Evolutionary conservation across 2,329 filamentous ascomycete genomes (phyloP).

Genomic region (Fusarium lateritium): DNA sequence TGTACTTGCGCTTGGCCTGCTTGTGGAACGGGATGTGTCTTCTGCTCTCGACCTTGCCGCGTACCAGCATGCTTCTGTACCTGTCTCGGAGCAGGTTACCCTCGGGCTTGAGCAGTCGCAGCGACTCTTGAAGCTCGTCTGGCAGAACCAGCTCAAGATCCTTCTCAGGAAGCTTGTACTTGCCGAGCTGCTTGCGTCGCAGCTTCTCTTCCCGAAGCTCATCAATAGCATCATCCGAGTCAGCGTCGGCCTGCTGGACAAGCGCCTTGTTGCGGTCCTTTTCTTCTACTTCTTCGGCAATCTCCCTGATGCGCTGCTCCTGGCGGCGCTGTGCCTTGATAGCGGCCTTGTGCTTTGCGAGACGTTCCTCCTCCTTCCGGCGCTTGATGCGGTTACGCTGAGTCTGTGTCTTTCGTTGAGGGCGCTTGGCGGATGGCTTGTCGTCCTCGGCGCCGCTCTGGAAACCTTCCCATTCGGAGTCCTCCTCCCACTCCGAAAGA

Average conservation of each 20-base stretch:
- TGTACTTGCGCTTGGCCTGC: slow-evolving; percentile 84
- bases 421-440: slow-evolving; percentile 75
- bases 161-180: slow-evolving; percentile 81
- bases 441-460: slow-evolving; percentile 84
- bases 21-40: slow-evolving; percentile 84
- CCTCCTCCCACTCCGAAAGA: slow-evolving; percentile 82
- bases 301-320: slow-evolving; percentile 77
- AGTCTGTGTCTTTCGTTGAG: slow-evolving; percentile 85
- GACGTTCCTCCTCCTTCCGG: slow-evolving; percentile 87
- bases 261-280: slow-evolving; percentile 67
- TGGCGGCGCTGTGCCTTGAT: slow-evolving; percentile 82
- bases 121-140: slow-evolving; percentile 85
- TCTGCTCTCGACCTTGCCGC: slow-evolving; percentile 89
- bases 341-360: slow-evolving; percentile 80
- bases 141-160: slow-evolving; percentile 85
- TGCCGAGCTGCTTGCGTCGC: slow-evolving; percentile 81
- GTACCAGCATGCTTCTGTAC: slow-evolving; percentile 88
- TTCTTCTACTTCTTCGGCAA: slow-evolving; percentile 74
- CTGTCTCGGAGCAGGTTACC: slow-evolving; percentile 95
- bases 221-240: slow-evolving; percentile 62
- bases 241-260: slow-evolving; percentile 57
- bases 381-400: slow-evolving; percentile 91
- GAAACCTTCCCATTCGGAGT: slow-evolving; percentile 91
- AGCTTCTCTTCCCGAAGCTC: slow-evolving; percentile 75
- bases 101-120: slow-evolving; percentile 89